These are phyloP conservation scores for Royoungia palumana DNA, from an alignment of 768 basidiomycete genomes.

Conservation along the genomic window DNA sequence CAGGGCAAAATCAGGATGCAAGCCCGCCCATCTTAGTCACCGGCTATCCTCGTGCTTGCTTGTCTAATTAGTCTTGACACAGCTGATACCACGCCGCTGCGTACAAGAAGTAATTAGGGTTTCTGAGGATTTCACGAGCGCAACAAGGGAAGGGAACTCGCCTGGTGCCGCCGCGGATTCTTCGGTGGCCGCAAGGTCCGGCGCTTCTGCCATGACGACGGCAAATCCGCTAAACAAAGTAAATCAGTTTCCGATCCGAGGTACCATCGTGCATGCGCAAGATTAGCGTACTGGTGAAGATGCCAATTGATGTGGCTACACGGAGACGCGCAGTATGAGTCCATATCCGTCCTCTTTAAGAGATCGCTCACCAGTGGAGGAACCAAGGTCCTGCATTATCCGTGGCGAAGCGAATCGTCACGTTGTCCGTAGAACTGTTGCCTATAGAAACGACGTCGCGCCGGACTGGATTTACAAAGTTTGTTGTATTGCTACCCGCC, in stretches of 20 bases:
- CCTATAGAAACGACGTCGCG: constrained; percentile 27
- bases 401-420: constrained; percentile 55
- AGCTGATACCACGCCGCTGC: too few species aligned
- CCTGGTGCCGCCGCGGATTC: neutral
- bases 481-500: constrained; percentile 24
- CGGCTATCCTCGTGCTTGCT: too few species aligned
- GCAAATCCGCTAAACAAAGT: constrained; percentile 12
- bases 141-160: neutral
- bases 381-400: constrained; percentile 64
- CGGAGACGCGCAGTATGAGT: neutral
- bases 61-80: too few species aligned
- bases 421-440: constrained; percentile 34
- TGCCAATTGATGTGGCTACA: constrained; percentile 22
- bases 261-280: neutral
- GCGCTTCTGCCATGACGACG: constrained; percentile 18
- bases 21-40: too few species aligned
- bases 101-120: too few species aligned
- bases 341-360: neutral
- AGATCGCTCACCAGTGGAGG: constrained; percentile 33
- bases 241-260: neutral
- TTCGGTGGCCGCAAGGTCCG: neutral
- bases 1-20: too few species aligned
- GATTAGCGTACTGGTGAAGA: constrained; percentile 8
- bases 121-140: neutral
- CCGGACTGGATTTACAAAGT: constrained; percentile 34